A percentile compares a stretch with the other conserved stretches of the same genome.
phyloP scores from a whole-genome alignment of 306 rosid species.

The Dryas alaskensis region DNA sequence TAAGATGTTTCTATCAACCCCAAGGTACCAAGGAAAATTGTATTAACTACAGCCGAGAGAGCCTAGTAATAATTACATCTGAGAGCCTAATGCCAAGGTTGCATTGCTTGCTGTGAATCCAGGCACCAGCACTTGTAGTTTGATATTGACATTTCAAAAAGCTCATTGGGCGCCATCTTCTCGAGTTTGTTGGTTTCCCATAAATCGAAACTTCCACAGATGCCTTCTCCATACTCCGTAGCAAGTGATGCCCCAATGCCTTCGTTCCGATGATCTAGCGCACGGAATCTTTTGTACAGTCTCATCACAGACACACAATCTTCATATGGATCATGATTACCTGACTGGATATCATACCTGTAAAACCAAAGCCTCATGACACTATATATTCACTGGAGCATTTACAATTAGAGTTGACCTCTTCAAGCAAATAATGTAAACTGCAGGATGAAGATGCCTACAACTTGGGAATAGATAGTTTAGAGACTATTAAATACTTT shows the following conservation, averaged over 20 bases:
- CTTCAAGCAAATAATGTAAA: neutral
- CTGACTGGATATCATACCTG: constrained; percentile 71
- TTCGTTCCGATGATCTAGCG: constrained; percentile 40
- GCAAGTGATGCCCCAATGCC: constrained; percentile 21
- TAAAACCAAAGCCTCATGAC: constrained; percentile 33
- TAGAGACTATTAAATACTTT: neutral
- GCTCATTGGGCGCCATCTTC: constrained; percentile 57
- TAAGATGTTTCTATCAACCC: neutral
- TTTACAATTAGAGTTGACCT: constrained; percentile 9
- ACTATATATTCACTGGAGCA: constrained; percentile 4
- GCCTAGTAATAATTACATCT: neutral
- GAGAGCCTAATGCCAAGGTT: constrained; percentile 1
- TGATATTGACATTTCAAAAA: constrained; percentile 54
- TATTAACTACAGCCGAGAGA: neutral
- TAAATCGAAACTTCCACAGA: constrained; percentile 21
- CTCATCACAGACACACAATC: constrained; percentile 75
- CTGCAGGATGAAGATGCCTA: neutral
- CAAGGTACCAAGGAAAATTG: neutral
- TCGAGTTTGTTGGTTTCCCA: constrained; percentile 46
- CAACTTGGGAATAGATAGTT: neutral
- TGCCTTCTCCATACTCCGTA: constrained; percentile 7
- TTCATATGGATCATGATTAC: constrained; percentile 65
- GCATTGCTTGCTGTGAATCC: constrained; percentile 41
- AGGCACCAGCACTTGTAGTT: constrained; percentile 81
- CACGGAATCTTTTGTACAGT: constrained; percentile 68